Percentiles rank a stretch among this genome's conserved stretches.
These are phyloP conservation scores for Arabidopsis suecica DNA, from an alignment of 345 rosid species.

Conservation along the genomic window DNA sequence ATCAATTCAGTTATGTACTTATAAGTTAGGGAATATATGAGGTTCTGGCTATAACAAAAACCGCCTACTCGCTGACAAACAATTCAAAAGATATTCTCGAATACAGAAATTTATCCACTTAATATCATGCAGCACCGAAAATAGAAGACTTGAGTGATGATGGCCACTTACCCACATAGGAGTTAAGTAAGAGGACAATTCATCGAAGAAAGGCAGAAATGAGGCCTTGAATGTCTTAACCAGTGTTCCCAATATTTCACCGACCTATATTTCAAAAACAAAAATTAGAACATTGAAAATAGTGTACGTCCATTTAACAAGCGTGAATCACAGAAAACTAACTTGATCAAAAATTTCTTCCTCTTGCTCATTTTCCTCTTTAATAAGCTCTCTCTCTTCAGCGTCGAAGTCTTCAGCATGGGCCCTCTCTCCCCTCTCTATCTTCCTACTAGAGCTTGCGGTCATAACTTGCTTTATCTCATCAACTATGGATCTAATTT, in stretches of 20 bases:
- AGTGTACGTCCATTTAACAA: not conserved
- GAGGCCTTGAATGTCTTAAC: constrained; percentile 91
- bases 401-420: constrained; percentile 98
- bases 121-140: constrained; percentile 8
- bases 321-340: constrained; percentile 43
- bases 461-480: constrained; percentile 93
- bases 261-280: constrained; percentile 63
- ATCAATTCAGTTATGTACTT: constrained; percentile 9
- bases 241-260: constrained; percentile 98
- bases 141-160: constrained; percentile 25
- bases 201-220: constrained; percentile 95
- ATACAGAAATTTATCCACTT: constrained; percentile 7
- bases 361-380: constrained; percentile 99
- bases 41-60: constrained; percentile 4
- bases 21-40: not conserved
- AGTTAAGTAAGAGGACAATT: constrained; percentile 88
- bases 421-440: constrained; percentile 92
- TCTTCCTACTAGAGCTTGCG: constrained; percentile 94
- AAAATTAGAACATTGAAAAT: not conserved
- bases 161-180: constrained; percentile 97
- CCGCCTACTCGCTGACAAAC: not conserved
- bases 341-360: constrained; percentile 99
- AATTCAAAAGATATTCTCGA: constrained; percentile 23
- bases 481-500: constrained; percentile 91
- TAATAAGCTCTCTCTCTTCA: constrained; percentile 96